Evolutionary conservation across 768 basidiomycete genomes (phyloP), one percentile per base, ranked within the genome.

Genomic region (Mycena sanguinolenta): DNA sequence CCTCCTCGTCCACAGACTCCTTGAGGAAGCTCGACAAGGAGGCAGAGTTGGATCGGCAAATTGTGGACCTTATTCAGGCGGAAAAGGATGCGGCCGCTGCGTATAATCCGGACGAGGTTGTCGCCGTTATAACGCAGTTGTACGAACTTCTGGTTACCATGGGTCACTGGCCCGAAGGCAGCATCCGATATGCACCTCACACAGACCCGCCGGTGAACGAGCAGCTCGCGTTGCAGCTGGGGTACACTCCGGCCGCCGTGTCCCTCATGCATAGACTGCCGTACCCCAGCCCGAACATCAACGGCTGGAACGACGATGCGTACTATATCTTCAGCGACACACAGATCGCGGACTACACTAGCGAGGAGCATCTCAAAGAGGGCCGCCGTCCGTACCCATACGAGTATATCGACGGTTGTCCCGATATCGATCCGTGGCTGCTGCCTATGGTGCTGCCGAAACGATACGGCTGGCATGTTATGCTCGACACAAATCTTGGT

Each of bases 401-500:
- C 49, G 14, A 61, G 21, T 59, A 14, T 14, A 7, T 71, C 36
- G 64, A 66, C 30, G 64, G 50, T 2, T 71, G 64, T 32, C 58
- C 63, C 3, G 36, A 50, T 28, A 27, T 67, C 28, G 70, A 72
- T 62, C 57, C 70, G n/a, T 72, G 70, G 70, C 30, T 72, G 42
- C 62, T 72, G 0, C 70, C 70, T 6, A 46, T 72, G 14, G 27
- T 63, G 49, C 38, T 71, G 9, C 49, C 70, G n/a, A 21, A 50
- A 7, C 44, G 70, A 7, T 53, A 67, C 44, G 70, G 70, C 30
- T 59, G 49, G 55, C 55, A 67, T 36, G 32, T 67, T 50, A 67
- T 72, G 32, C 65, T 72, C 39, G 70, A 72, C 70, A 72, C 70
- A 19, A 42, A 53, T 8, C 57, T 71, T 23, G 70, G 70, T 9